Percentiles rank a stretch among this genome's conserved stretches.
Evolutionary conservation across 2,329 filamentous ascomycete genomes (phyloP).

Genomic region (Dactylellina parvicollis): DNA sequence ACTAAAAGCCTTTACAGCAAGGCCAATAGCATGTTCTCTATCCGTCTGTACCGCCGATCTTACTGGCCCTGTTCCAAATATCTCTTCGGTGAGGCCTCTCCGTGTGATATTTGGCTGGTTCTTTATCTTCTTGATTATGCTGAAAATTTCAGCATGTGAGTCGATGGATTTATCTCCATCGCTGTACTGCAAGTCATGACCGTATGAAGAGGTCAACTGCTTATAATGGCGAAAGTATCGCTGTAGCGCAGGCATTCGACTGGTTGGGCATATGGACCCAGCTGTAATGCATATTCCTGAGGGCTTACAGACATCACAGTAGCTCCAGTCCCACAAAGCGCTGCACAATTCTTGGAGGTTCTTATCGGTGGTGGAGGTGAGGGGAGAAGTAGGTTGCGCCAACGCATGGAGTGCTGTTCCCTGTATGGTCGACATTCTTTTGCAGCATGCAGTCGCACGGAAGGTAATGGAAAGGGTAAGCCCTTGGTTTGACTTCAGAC

Average conservation of each 20-base stretch:
- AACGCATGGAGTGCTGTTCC: conserved; percentile 9
- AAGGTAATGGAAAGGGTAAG: not conserved
- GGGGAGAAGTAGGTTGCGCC: conserved; percentile 18
- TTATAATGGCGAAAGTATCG: conserved; percentile 57
- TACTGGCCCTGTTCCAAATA: conserved; percentile 27
- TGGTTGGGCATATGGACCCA: conserved; percentile 43
- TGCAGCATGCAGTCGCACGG: too few relatives aligned
- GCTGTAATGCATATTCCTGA: conserved; percentile 35
- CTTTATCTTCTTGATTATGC: conserved; percentile 55
- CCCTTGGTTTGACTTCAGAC: too few relatives aligned
- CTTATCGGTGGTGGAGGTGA: conserved; percentile 38
- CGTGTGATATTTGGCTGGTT: conserved; percentile 52
- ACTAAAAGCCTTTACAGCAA: conserved; percentile 57
- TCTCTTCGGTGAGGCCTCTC: conserved; percentile 32
- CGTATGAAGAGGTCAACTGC: conserved; percentile 51
- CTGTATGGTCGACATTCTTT: conserved; percentile 3
- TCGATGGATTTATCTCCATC: conserved; percentile 51
- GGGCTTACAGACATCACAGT: conserved; percentile 49
- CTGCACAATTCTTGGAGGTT: conserved; percentile 53
- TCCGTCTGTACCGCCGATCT: conserved; percentile 45
- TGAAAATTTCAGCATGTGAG: conserved; percentile 57
- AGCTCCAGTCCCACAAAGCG: conserved; percentile 55
- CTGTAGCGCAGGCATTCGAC: conserved; percentile 51
- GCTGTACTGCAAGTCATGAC: conserved; percentile 45
- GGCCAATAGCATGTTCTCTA: conserved; percentile 56